Evolutionary conservation across 192 early-diverging fungal genomes (phyloP), one percentile per base, ranked within the genome.

Genomic region (Linderina pennispora): DNA sequence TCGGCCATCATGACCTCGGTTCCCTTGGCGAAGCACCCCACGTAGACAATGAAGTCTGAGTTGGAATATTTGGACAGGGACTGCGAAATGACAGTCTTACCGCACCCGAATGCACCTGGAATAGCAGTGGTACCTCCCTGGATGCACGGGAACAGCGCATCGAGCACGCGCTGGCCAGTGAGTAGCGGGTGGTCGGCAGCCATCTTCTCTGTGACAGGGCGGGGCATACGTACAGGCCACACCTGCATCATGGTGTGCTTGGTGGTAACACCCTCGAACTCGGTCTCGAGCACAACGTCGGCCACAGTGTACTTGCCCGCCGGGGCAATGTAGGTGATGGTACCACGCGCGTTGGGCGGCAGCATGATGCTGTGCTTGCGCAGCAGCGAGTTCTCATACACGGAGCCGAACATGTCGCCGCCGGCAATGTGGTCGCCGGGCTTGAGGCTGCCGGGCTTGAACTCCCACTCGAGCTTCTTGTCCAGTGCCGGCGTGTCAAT

Each of bases 71-170:
- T 99, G 37, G 97, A 97, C 48, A 99, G 73, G 3, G 97, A 88
- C 76, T 99, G 97, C 9, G 95, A 98, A 79, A 99, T 99, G 41
- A 99, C 97, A 37, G 97, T 99, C 79, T 99, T 99, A 28, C 97
- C 97, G 67, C 97, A 99, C 36, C 97, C 97, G 57, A 99, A 99
- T 45, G 97, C 97, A 41, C 97, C 97, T 13, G 97, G 97, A 75
- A 99, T 99, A 32, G 95, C 94, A 8, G 95, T 98, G 20, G 97
- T 99, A 43, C 97, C 97, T 56, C 97, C 97, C 68, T 97, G 93
- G 1, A 98, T 94, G 71, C 97, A 98, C 4, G 97, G 97, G 80
- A 99, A 99, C 26, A 99, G 83, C 21, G 95, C 89, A 48, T 99
- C 97, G 56, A 99, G 81, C 21, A 99, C 95, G 62, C 97, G 89